These are phyloP conservation scores for Phytopythium litorale DNA, from an alignment of 352 stramenopile genomes.

Conservation along the genomic window DNA sequence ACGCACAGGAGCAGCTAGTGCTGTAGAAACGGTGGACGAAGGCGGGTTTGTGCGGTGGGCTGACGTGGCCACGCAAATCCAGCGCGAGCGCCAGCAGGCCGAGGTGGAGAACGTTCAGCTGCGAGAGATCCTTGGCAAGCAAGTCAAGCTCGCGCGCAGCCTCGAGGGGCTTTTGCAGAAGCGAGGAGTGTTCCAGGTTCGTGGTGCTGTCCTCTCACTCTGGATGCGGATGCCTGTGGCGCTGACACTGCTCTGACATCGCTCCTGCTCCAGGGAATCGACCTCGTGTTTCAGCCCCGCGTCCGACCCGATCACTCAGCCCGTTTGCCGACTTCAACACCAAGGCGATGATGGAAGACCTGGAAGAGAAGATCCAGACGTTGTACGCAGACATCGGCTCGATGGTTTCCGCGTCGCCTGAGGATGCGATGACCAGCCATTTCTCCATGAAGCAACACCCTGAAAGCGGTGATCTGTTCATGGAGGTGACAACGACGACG, in stretches of 20 bases:
- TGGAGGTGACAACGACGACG: slow-evolving; percentile 5
- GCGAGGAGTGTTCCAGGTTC: slow-evolving; percentile 3
- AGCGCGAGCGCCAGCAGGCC: background rate
- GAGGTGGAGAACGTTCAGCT: slow-evolving; percentile 7
- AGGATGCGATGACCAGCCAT: background rate
- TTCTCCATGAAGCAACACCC: background rate
- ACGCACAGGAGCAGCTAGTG: background rate
- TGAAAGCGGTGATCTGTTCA: background rate
- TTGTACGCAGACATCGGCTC: background rate
- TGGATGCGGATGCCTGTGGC: background rate
- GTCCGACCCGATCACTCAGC: background rate
- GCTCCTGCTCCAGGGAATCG: slow-evolving; percentile 2
- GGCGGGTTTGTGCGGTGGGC: background rate
- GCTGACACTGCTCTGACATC: background rate
- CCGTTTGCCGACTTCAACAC: background rate
- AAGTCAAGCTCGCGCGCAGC: background rate
- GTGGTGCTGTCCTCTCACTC: background rate
- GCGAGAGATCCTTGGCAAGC: slow-evolving; percentile 3
- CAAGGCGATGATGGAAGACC: background rate
- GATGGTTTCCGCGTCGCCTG: background rate
- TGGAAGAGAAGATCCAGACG: background rate
- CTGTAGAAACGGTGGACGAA: background rate
- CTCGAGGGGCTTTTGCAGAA: slow-evolving; percentile 3
- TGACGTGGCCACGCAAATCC: slow-evolving; percentile 1
- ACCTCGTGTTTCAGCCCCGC: slow-evolving; percentile 2